These are phyloP conservation scores for Dothideomycetes sp. DNA, from an alignment of 2,329 filamentous ascomycete species.

Conservation along the genomic window DNA sequence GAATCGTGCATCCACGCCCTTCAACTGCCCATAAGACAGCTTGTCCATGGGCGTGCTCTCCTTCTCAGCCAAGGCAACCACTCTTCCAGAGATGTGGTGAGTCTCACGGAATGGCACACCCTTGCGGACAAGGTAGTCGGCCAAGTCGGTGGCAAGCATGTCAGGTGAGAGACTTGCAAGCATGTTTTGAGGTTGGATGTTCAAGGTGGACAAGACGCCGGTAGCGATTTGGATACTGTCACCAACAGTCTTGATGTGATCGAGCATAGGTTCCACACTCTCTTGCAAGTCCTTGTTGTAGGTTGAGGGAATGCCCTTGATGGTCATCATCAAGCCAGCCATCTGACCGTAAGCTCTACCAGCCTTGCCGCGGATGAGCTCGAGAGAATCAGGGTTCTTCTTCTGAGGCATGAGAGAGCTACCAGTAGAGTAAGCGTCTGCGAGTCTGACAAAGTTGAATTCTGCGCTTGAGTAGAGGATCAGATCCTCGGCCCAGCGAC, in stretches of 20 bases:
- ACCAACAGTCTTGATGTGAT: conserved; percentile 70
- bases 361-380: conserved; percentile 67
- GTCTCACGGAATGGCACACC: conserved; percentile 72
- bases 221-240: conserved; percentile 78
- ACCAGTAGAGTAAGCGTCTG: conserved; percentile 72
- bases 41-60: conserved; percentile 60
- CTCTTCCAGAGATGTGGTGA: conserved; percentile 66
- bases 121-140: conserved; percentile 55
- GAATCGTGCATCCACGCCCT: conserved; percentile 60
- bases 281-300: conserved; percentile 95
- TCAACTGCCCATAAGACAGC: conserved; percentile 56
- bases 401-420: conserved; percentile 75
- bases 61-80: conserved; percentile 63
- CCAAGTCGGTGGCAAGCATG: conserved; percentile 69
- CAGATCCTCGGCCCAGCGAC: conserved; percentile 73
- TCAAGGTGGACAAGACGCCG: conserved; percentile 67
- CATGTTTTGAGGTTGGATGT: conserved; percentile 66
- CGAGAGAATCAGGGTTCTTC: conserved; percentile 69
- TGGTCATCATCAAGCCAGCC: conserved; percentile 67
- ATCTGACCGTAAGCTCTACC: conserved; percentile 73
- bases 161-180: conserved; percentile 65
- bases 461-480: conserved; percentile 73
- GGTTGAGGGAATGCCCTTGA: conserved; percentile 67
- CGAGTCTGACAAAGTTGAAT: conserved; percentile 66
- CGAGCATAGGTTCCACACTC: conserved; percentile 74